Percentiles rank a stretch among this genome's conserved stretches.
These are phyloP conservation scores for Penicillium sp. DNA, from an alignment of 2,329 filamentous ascomycete genomes.

Conservation along the genomic window DNA sequence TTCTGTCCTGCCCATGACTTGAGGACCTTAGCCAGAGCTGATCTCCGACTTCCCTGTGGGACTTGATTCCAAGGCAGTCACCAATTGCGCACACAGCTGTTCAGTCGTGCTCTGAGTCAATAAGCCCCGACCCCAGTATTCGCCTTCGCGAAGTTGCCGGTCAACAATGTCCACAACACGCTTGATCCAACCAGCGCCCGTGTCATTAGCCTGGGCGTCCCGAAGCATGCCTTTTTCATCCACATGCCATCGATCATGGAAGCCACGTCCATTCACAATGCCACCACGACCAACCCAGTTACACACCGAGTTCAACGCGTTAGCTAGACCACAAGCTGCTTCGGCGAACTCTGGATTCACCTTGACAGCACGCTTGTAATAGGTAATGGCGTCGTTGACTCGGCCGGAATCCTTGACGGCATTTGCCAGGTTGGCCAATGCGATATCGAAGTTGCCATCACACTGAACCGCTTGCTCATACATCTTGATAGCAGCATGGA, in stretches of 20 bases:
- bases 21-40: conserved; percentile 38
- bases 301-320: conserved; percentile 93
- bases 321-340: conserved; percentile 91
- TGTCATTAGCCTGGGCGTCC: conserved; percentile 64
- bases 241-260: conserved; percentile 89
- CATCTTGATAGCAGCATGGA: conserved; percentile 91
- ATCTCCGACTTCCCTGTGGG: conserved; percentile 24
- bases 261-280: conserved; percentile 69
- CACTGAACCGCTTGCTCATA: conserved; percentile 92
- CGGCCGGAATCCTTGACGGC: conserved; percentile 95
- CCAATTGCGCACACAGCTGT: conserved; percentile 51
- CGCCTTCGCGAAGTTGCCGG: conserved; percentile 81
- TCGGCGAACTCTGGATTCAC: conserved; percentile 97
- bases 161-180: conserved; percentile 87
- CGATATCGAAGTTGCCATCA: conserved; percentile 94
- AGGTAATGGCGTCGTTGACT: conserved; percentile 85
- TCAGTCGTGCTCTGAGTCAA: conserved; percentile 58
- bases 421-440: conserved; percentile 92
- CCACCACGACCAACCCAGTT: conserved; percentile 93
- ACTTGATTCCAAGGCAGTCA: conserved; percentile 29
- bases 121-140: conserved; percentile 75
- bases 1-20: conserved; percentile 67
- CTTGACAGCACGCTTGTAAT: conserved; percentile 84
- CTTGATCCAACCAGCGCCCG: conserved; percentile 77
- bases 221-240: conserved; percentile 77